Conservation (phyloP, 2,329 filamentous ascomycete species). For the Cladosporium sp. region DNA sequence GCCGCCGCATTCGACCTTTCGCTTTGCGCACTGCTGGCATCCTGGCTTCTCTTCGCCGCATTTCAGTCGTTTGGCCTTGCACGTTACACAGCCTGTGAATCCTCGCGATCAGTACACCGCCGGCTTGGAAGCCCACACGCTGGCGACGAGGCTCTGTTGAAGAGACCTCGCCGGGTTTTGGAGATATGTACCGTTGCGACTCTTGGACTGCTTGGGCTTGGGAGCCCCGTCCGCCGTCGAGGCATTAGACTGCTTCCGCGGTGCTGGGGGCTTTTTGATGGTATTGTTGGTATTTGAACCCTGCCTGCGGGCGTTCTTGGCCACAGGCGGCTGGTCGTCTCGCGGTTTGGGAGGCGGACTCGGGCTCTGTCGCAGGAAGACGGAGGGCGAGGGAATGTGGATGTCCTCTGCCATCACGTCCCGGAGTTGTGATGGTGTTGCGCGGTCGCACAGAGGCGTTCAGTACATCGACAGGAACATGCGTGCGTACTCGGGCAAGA, state of each 20-base stretch:
- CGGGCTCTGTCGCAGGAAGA: slow-evolving; percentile 42
- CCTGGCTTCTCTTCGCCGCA: slow-evolving; percentile 68
- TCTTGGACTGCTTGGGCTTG: slow-evolving; percentile 70
- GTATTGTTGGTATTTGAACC: neutral
- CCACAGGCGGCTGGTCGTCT: slow-evolving; percentile 25
- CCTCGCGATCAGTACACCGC: slow-evolving; percentile 19
- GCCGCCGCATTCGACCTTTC: slow-evolving; percentile 62
- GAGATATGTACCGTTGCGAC: slow-evolving; percentile 61
- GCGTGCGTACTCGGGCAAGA: slow-evolving; percentile 16
- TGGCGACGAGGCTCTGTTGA: slow-evolving; percentile 1
- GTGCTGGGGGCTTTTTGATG: slow-evolving; percentile 21
- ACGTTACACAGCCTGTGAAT: slow-evolving; percentile 61
- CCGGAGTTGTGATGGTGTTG: slow-evolving; percentile 5
- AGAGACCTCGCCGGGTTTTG: slow-evolving; percentile 8
- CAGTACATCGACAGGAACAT: slow-evolving; percentile 9
- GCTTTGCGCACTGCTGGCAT: slow-evolving; percentile 61
- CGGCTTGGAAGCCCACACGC: neutral
- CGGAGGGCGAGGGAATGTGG: slow-evolving; percentile 56
- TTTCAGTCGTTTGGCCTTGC: slow-evolving; percentile 68
- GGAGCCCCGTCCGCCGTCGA: slow-evolving; percentile 25
- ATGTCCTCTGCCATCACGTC: slow-evolving; percentile 47
- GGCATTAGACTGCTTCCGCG: slow-evolving; percentile 15
- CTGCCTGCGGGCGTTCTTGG: slow-evolving; percentile 26
- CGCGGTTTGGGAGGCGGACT: slow-evolving; percentile 21
- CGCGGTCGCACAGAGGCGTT: slow-evolving; percentile 11